Evolutionary conservation across 306 rosid genomes (phyloP), one percentile per base, ranked within the genome.

Genomic region (peach (Prunus persica)): DNA sequence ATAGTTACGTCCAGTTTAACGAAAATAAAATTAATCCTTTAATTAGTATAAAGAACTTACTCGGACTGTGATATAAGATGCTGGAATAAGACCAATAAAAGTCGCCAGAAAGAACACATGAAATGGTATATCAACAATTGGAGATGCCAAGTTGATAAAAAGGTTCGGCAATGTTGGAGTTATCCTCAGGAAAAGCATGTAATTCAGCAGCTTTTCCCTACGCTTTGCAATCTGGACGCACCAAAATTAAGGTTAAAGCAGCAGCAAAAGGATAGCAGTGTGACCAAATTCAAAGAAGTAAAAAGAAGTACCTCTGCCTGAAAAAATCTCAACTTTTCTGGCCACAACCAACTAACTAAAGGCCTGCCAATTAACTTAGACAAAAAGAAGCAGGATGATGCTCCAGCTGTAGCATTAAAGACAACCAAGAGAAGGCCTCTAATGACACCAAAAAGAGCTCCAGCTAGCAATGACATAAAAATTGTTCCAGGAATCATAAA

Each of bases 401-500:
- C 98, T 79, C 97, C 97, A 30, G 97, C 90, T n/a, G 97, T 92
- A 47, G 98, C 96, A 72, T 95, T 95, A 78, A 89, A 89, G 76
- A 90, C 91, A 75, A 95, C 98, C 65, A 95, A 84, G 34, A 90
- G 16, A 84, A 95, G 84, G 22, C 98, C 98, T 79, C 82, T 85
- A 19, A 87, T 22, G 51, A 88, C 93, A 71, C 97, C 97, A 71
- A 95, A 95, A 64, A 95, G 97, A 38, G 98, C 97, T 77, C 98
- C 98, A 62, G 97, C 98, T n/a, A 95, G 85, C 80, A 95, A 85
- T 60, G 98, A 95, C 97, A 95, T 87, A 85, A 95, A 95, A 75
- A 95, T 89, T 45, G 98, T 95, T 65, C 98, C 97, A 0, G 98
- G 97, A 84, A 95, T 95, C 97, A 95, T 95, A 77, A 95, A 95